Evolutionary conservation across 352 stramenopile genomes (phyloP).

Genomic region (Pythium chondricola): DNA sequence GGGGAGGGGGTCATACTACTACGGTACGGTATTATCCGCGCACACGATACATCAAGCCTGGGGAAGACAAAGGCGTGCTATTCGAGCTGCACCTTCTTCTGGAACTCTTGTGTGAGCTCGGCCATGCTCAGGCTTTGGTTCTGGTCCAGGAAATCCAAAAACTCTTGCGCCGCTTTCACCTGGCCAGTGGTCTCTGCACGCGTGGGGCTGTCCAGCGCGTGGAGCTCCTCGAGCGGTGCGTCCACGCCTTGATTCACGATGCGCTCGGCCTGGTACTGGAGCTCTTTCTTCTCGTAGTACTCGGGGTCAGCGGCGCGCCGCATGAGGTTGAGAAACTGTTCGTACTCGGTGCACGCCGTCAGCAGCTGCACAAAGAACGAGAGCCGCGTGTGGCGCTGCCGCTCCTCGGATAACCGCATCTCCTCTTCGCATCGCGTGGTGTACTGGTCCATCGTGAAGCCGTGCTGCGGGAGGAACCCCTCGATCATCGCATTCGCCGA

Average conservation of each 20-base stretch:
- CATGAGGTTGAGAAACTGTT: constrained; percentile 85
- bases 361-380: constrained; percentile 83
- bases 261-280: constrained; percentile 56
- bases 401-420: constrained; percentile 56
- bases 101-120: constrained; percentile 67
- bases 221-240: constrained; percentile 17
- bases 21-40: no score
- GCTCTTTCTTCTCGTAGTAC: constrained; percentile 79
- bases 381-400: constrained; percentile 65
- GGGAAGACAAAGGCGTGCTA: no score
- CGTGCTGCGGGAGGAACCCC: constrained; percentile 42
- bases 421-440: constrained; percentile 62
- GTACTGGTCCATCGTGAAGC: constrained; percentile 77
- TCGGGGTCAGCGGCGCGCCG: constrained; percentile 65
- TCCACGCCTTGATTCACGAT: constrained; percentile 50
- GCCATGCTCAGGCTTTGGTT: constrained; percentile 65
- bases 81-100: constrained; percentile 57
- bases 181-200: background rate
- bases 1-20: no score
- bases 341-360: constrained; percentile 70
- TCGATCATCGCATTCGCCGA: constrained; percentile 64
- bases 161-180: constrained; percentile 47
- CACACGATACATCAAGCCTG: no score
- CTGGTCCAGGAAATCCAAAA: constrained; percentile 65
- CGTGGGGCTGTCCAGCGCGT: constrained; percentile 5